Base-by-base conservation (phyloP, 139 green algal genomes). In the Choricystis sp. region DNA sequence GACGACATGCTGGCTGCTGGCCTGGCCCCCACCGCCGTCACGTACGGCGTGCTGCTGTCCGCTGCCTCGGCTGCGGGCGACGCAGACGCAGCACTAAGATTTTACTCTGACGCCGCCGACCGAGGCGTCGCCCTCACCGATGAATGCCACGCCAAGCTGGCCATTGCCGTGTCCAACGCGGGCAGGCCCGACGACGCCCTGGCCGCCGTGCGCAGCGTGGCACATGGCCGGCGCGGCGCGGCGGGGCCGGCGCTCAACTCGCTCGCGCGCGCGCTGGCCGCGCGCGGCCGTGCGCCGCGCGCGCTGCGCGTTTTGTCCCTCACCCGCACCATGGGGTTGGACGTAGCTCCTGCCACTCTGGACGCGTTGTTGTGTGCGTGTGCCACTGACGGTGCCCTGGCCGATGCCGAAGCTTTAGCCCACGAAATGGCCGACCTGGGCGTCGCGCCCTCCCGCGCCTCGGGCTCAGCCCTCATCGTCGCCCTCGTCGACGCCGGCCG, bases 41-140 rank as follows among this genome's bases (percentile, higher is more conserved):
- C 82, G 2, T 89, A 85, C 57, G 81, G 77, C 58, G 80, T 72
- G 57, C 56, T 85, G 55, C 61, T 89, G n/a, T 49, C 63, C 4
- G 82, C 76, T 1, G 86, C 71, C 56, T 61, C 69, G 31, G 40
- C 52, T 1, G 25, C 14, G 1, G 27, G 61, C 0, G 65, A 83
- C 57, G 73, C 78, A 21, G 60, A 71, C 56, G 29, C n/a, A 0
- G 81, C 79, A 1, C 79, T 87, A 24, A 14, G 26, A 29, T 65
- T 87, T 26, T 87, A 87, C 66, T 56, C 72, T 52, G 57, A 76
- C 57, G 74, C 74, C 27, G 77, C 65, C 49, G 55, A 66, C 22
- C 64, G 68, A 20, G 74, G 81, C 26, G 59, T 87, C 19, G 24
- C 63, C 19, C 79, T 76, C 4, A 76, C 56, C 25, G 81, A 87